These are phyloP conservation scores for Anthostomella pinea DNA, from an alignment of 2,329 filamentous ascomycete genomes.

Conservation along the genomic window DNA sequence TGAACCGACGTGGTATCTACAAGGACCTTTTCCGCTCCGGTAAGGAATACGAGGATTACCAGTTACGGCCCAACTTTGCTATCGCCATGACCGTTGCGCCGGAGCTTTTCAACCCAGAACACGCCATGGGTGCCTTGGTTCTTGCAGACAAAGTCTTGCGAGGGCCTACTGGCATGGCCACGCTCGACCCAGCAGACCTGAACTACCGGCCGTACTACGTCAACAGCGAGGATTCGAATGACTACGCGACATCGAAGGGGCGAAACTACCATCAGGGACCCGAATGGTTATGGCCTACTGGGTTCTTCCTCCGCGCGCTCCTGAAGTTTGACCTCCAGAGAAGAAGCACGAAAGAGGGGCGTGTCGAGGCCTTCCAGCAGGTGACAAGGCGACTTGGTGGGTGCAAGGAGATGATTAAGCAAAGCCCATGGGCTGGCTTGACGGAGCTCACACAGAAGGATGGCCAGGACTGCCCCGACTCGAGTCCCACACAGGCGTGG, in stretches of 20 bases:
- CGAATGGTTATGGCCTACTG: constrained; percentile 97
- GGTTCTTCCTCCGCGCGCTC: constrained; percentile 89
- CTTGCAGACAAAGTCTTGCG: constrained; percentile 76
- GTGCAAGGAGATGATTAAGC: constrained; percentile 80
- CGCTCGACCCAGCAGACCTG: constrained; percentile 83
- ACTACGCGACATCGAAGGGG: constrained; percentile 91
- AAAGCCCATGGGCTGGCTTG: constrained; percentile 84
- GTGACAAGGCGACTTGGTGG: constrained; percentile 77
- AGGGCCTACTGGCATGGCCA: constrained; percentile 92
- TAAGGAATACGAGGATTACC: constrained; percentile 97
- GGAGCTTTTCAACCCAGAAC: constrained; percentile 74
- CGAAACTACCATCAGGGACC: constrained; percentile 98
- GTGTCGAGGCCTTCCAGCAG: constrained; percentile 90
- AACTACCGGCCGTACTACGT: constrained; percentile 95
- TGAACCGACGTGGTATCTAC: constrained; percentile 95
- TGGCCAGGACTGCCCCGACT: constrained; percentile 81
- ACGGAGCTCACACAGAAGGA: constrained; percentile 91
- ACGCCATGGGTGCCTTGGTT: constrained; percentile 77
- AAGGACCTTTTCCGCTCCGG: constrained; percentile 93
- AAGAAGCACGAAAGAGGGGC: constrained; percentile 59
- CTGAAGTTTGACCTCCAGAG: constrained; percentile 84
- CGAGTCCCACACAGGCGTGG: constrained; percentile 94
- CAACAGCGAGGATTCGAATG: constrained; percentile 88
- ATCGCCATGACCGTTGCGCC: constrained; percentile 95
- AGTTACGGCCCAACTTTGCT: constrained; percentile 88